Base-by-base conservation (phyloP, 495 filamentous ascomycete species). In the Lasiosphaeris hirsuta region DNA sequence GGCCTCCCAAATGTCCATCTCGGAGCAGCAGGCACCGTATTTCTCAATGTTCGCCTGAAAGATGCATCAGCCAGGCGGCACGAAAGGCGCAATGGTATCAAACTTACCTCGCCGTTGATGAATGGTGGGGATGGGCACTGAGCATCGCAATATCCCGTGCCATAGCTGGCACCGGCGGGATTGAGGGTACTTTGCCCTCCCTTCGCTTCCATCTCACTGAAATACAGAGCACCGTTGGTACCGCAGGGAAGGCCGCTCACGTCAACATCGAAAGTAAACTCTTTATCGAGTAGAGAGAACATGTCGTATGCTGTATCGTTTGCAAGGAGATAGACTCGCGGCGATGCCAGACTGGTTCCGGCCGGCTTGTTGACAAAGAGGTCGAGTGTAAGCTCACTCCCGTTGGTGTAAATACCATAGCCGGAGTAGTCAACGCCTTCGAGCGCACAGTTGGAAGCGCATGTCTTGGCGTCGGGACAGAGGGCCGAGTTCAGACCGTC, bases 101-200 rank as follows among this genome's bases (percentile, higher is more conserved):
- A 42, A 65, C 67, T 47, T 51, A 80, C 75, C 68, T 79, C 66
- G n/a, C 85, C 86, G 60, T 87, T 78, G 69, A 89, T 86, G 72
- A 89, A 90, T 59, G 83, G 84, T 51, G 86, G 64, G 11, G 74
- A 74, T 0, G 82, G 81, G 62, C 87, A 90, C 68, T 90, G 86
- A 10, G 86, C 82, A 68, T 90, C 87, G 60, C 87, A 90, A 68
- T 90, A 90, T 0, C 87, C 87, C 0, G 87, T 88, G n/a, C 87
- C 87, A 53, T 87, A 89, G 47, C 74, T 75, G 43, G 87, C 86
- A 40, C 87, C 87, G 4, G 86, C 87, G 39, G 80, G 78, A 75
- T 90, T 90, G 45, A 72, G 67, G 0, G 74, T 60, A 61, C 75
- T 77, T 35, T 78, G 70, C 17, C 82, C 86, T 65, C 87, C 87